Percentiles rank a stretch among this genome's conserved stretches.
Conservation (phyloP, 805 yeast species). For the Candida ascalaphidarum region DNA sequence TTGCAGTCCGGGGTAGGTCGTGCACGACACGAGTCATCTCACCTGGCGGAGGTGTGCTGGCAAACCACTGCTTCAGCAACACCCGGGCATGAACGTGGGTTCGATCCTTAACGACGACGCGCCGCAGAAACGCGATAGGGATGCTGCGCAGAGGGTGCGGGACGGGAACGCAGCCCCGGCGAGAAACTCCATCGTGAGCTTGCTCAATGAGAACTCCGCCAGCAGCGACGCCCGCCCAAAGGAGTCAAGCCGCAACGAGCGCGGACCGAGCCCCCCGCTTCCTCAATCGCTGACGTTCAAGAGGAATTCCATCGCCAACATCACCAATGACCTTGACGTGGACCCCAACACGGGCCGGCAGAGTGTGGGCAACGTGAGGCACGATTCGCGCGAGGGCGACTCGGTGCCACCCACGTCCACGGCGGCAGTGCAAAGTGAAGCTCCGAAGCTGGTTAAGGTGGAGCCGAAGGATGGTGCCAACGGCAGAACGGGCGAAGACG, state of each 20-base stretch:
- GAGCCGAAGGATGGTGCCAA: neutral
- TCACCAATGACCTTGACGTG: slow-evolving; percentile 38
- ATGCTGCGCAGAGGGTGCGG: neutral
- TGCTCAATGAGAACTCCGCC: slow-evolving; percentile 20
- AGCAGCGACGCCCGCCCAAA: too few species aligned
- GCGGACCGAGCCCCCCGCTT: too few species aligned
- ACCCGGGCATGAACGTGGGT: slow-evolving; percentile 25
- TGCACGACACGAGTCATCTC: too few species aligned
- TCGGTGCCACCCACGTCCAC: neutral
- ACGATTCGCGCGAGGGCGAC: slow-evolving; percentile 28
- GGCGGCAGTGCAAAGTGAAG: neutral
- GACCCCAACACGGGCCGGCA: too few species aligned
- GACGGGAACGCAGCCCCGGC: neutral
- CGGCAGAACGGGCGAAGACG: slow-evolving; percentile 7
- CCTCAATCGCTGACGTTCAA: slow-evolving; percentile 1
- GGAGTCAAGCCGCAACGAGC: too few species aligned
- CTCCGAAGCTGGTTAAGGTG: neutral
- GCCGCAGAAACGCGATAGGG: slow-evolving; percentile 12
- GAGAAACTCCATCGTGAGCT: slow-evolving; percentile 20
- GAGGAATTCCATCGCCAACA: slow-evolving; percentile 14
- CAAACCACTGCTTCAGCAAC: neutral
- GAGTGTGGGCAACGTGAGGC: neutral
- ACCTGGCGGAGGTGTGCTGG: too few species aligned
- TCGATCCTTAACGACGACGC: slow-evolving; percentile 28
- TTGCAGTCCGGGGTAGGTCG: too few species aligned